Evolutionary conservation across 371 early-diverging fungal genomes (phyloP), one percentile per base, ranked within the genome.

Genomic region (Apophysomyces sp.): DNA sequence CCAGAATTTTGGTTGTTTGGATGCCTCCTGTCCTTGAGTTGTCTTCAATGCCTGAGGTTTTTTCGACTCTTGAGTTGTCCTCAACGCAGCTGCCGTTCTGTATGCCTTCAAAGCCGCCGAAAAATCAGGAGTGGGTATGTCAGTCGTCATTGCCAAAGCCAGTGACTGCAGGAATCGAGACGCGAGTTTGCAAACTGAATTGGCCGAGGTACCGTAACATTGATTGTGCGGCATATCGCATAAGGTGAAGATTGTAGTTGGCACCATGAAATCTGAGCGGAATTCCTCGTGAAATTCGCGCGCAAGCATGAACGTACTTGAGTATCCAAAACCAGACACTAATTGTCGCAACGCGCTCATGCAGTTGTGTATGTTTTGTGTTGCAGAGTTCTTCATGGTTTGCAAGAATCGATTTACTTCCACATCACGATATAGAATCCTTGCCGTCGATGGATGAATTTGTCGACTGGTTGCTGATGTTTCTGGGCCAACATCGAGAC

Each of bases 161-260:
- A 61, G 41, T 18, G 44, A 31, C 54, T 61, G 55, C 27, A 61
- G 37, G 41, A 61, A 61, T 53, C 44, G 21, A 18, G 55, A 41
- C 30, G 55, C 34, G n/a, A 61, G 16, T 55, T 61, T 61, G 21
- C 55, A 53, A 12, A 30, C 16, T 2, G 41, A 39, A 53, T 53
- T 55, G 7, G 61, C 61, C 15, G 30, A 16, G 12, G 61, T 12
- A 32, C 55, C 54, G 28, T 61, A 44, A 37, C 61, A 39, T 36
- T 37, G 61, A 37, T 55, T 61, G 28, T 61, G 61, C 15, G 55
- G 61, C 16, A 34, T 16, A 24, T 61, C 61, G 41, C 61, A 61
- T 29, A 61, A 31, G 15, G 61, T 53, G 39, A 61, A 51, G 32
- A 51, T 29, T 18, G 59, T 21, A n/a, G 16, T n/a, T 58, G 52